Evolutionary conservation across 345 rosid genomes (phyloP).

Genomic region (Anastatica hierochuntica): DNA sequence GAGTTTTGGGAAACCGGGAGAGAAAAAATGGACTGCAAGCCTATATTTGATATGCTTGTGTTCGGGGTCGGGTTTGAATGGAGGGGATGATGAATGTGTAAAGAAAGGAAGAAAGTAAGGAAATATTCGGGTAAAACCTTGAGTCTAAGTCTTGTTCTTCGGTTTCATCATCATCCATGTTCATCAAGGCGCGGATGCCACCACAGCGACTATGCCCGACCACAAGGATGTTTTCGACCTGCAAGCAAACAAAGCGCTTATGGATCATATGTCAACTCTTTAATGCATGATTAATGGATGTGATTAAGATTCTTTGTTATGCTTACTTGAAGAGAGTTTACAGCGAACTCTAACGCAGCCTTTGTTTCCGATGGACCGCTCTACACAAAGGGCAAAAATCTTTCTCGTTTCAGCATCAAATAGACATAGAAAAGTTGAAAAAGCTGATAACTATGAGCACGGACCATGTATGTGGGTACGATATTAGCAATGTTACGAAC

Average conservation of each 20-base stretch:
- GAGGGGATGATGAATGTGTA: no score
- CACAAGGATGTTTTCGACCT: slow-evolving; percentile 77
- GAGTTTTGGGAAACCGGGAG: no score
- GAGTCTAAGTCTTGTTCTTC: slow-evolving; percentile 50
- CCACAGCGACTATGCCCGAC: slow-evolving; percentile 87
- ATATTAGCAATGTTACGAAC: slow-evolving; percentile 76
- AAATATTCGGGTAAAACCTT: slow-evolving; percentile 34
- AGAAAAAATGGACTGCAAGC: no score
- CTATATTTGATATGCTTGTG: no score
- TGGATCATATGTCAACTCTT: not conserved
- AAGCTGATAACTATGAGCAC: not conserved
- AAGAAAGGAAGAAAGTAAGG: not conserved
- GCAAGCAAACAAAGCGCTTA: slow-evolving; percentile 10
- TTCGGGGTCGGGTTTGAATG: no score
- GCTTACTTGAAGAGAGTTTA: slow-evolving; percentile 63
- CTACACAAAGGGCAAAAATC: slow-evolving; percentile 31
- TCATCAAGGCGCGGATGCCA: slow-evolving; percentile 88
- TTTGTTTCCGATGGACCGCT: slow-evolving; percentile 80
- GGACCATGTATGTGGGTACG: slow-evolving; percentile 72
- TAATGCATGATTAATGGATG: not conserved
- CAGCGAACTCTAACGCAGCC: slow-evolving; percentile 83
- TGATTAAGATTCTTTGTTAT: not conserved
- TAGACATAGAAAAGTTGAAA: not conserved
- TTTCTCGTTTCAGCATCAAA: slow-evolving; percentile 2
- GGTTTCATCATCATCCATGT: slow-evolving; percentile 33